Evolutionary conservation across 257 asterid species (phyloP).

Genomic region (Thymus mandschuricus): DNA sequence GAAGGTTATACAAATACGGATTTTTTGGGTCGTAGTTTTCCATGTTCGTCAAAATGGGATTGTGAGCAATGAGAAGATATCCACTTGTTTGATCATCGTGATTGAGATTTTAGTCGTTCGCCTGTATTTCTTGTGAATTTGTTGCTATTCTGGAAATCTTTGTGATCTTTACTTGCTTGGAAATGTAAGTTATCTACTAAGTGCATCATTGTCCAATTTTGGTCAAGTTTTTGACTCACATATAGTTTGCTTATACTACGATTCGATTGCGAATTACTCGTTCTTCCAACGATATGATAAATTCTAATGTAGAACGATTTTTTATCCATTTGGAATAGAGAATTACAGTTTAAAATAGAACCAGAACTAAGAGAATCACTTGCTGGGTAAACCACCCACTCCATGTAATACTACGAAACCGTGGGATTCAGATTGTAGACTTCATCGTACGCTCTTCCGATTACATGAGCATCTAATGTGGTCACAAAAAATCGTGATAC

Average conservation of each 20-base stretch:
- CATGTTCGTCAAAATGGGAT: background rate
- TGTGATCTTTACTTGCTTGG: too few relatives aligned
- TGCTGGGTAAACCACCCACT: too few relatives aligned
- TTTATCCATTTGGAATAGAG: too few relatives aligned
- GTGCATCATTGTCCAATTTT: background rate
- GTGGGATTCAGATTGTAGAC: background rate
- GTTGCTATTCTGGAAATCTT: background rate
- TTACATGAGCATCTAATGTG: background rate
- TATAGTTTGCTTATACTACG: background rate
- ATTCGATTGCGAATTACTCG: background rate
- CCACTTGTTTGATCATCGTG: conserved; percentile 7
- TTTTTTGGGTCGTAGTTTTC: conserved; percentile 20
- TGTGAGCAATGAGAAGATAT: conserved; percentile 6
- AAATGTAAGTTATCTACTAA: background rate
- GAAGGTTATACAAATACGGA: conserved; percentile 10
- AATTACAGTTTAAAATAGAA: too few relatives aligned
- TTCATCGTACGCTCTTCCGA: background rate
- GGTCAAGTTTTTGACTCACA: too few relatives aligned
- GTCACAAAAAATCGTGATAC: background rate
- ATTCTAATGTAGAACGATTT: too few relatives aligned
- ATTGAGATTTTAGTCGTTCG: background rate
- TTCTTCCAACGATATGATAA: too few relatives aligned
- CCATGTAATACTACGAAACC: too few relatives aligned
- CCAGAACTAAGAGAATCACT: too few relatives aligned
- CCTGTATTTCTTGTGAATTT: background rate